These are phyloP conservation scores for Acaromyces ingoldii DNA, from an alignment of 1,284 basidiomycete species.

Conservation along the genomic window DNA sequence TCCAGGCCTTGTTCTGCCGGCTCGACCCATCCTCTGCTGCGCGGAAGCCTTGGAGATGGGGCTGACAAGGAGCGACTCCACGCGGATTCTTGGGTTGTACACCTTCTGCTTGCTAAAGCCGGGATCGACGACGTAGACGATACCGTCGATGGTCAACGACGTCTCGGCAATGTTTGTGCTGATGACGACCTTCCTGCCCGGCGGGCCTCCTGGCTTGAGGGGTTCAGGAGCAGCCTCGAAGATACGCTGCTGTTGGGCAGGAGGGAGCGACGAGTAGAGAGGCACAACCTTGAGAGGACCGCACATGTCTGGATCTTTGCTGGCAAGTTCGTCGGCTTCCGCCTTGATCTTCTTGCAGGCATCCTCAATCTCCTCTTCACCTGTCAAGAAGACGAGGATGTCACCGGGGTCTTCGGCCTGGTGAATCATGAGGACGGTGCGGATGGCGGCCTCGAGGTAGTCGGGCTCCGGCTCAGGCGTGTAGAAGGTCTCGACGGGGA, in stretches of 20 bases:
- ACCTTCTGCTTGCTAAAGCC: constrained; percentile 97
- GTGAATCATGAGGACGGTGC: constrained; percentile 96
- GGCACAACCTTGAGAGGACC: constrained; percentile 81
- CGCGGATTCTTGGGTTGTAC: constrained; percentile 91
- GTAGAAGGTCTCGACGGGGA: constrained; percentile 92
- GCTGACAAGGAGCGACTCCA: constrained; percentile 86
- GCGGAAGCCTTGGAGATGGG: constrained; percentile 96
- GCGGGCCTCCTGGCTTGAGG: constrained; percentile 64
- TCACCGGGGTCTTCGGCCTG: constrained; percentile 91
- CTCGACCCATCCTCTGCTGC: constrained; percentile 91
- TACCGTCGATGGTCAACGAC: constrained; percentile 94
- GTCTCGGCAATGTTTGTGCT: constrained; percentile 99
- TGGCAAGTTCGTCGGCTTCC: constrained; percentile 56
- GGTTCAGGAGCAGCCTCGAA: constrained; percentile 78
- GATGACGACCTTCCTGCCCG: constrained; percentile 87
- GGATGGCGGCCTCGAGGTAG: constrained; percentile 93
- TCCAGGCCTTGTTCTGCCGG: constrained; percentile 88
- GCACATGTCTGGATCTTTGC: constrained; percentile 44
- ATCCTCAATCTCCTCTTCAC: constrained; percentile 98
- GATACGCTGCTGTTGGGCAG: constrained; percentile 87
- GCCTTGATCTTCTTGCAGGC: constrained; percentile 87
- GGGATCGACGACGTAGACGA: constrained; percentile 97
- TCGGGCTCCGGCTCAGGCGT: constrained; percentile 93
- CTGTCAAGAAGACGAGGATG: constrained; percentile 88
- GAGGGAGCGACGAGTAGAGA: constrained; percentile 87